Percentiles rank a stretch among this genome's conserved stretches.
phyloP scores from a whole-genome alignment of 1,139 yeast species.

The Candida dubliniensis region DNA sequence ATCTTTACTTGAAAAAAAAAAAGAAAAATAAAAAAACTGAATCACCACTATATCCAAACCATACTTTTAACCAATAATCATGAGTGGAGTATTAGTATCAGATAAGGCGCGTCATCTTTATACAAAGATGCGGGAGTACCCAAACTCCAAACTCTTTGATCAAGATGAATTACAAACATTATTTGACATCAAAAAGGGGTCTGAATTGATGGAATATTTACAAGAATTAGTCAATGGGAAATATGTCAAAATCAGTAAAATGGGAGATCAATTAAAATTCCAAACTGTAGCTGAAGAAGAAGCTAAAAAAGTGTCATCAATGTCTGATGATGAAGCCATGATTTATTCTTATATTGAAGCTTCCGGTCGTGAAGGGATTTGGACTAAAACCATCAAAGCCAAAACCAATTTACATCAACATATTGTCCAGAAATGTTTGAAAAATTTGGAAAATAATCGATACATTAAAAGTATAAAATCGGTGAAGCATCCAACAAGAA shows the following conservation, averaged over 20 bases:
- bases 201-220: slow-evolving; percentile 56
- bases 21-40: no score
- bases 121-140: slow-evolving; percentile 53
- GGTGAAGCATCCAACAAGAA: slow-evolving; percentile 94
- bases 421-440: slow-evolving; percentile 82
- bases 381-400: slow-evolving; percentile 93
- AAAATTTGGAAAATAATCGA: slow-evolving; percentile 77
- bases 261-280: slow-evolving; percentile 66
- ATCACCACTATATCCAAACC: no score
- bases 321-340: slow-evolving; percentile 88
- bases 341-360: slow-evolving; percentile 90
- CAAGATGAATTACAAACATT: slow-evolving; percentile 60
- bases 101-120: slow-evolving; percentile 59
- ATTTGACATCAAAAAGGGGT: slow-evolving; percentile 31
- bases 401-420: slow-evolving; percentile 92
- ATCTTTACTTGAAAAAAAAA: slow-evolving; percentile 1
- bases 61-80: not conserved
- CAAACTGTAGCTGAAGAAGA: slow-evolving; percentile 69
- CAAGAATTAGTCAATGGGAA: slow-evolving; percentile 68
- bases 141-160: slow-evolving; percentile 47
- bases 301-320: slow-evolving; percentile 67
- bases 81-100: slow-evolving; percentile 29
- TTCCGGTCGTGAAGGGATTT: slow-evolving; percentile 90
- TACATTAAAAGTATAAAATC: slow-evolving; percentile 88
- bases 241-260: slow-evolving; percentile 65